Evolutionary conservation across 1,284 basidiomycete species (phyloP), one percentile per base, ranked within the genome.

Genomic region (Chalciporus sp.): DNA sequence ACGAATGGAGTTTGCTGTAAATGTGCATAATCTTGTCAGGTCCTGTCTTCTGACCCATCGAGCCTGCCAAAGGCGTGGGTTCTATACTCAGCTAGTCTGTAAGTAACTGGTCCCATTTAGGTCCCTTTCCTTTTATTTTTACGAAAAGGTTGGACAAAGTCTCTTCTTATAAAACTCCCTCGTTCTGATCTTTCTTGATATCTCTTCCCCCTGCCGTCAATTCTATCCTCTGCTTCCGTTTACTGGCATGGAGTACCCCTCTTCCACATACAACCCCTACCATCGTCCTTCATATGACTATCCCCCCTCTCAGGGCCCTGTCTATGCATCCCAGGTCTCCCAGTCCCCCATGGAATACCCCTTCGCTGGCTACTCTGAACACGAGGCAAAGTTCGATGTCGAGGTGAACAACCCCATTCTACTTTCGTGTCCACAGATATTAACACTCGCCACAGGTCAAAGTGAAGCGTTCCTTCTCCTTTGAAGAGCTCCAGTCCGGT

Each of bases 401-500:
- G 55, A 71, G 55, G 66, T 66, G 1, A 10, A 61, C 52, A 20
- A 3, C 23, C 28, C 2, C 27, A 19, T 14, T 3, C 4, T 19
- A 0, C 29, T 23, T 44, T 31, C 11, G 16, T 20, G 5, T 1
- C 27, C 27, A 9, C 52, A 4, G 52, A 41, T 39, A 23, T 49
- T 12, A 51, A 53, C 49, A 31, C 41, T 28, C 58, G 20, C 29
- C 7, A 12, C 45, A 61, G 70, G 57, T 71, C 45, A 66, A 60
- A 2, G 67, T 70, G 0, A 68, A 69, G 31, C 67, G 67, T 19
- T 58, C 69, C 40, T 68, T 71, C 37, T 62, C 69, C 2, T 69
- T 72, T 39, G 67, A 69, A 42, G 70, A 72, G 46, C 64, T 69
- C 17, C 70, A 69, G 46, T 72, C 70, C 0, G 69, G 69, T 17